Evolutionary conservation across 2,329 filamentous ascomycete genomes (phyloP).

Genomic region (Epichloe baconii): DNA sequence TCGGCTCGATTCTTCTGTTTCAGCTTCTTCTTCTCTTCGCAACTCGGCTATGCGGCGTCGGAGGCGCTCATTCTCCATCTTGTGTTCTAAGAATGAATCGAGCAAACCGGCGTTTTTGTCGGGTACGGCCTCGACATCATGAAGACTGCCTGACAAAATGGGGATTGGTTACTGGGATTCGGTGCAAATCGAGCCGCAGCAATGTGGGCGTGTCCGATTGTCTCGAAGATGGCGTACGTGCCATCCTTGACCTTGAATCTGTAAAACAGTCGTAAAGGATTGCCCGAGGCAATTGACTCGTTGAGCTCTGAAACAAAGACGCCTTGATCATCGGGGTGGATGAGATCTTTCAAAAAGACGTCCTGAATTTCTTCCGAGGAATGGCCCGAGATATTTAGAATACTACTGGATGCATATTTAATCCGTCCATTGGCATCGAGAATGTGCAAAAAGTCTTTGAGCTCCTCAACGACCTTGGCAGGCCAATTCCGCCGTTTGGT

Average conservation of each 20-base stretch:
- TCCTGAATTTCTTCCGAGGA: constrained; percentile 57
- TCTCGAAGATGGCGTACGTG: constrained; percentile 70
- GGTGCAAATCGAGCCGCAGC: constrained; percentile 52
- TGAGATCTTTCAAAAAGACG: constrained; percentile 64
- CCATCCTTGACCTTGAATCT: constrained; percentile 65
- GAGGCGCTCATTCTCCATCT: constrained; percentile 87
- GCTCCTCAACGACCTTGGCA: constrained; percentile 75
- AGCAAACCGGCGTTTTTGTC: constrained; percentile 74
- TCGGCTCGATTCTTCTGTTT: constrained; percentile 52
- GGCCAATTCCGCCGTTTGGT: constrained; percentile 64
- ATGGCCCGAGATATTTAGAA: constrained; percentile 64
- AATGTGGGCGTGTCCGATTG: constrained; percentile 85
- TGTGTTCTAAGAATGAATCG: constrained; percentile 91
- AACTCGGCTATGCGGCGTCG: constrained; percentile 74
- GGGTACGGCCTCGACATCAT: constrained; percentile 87
- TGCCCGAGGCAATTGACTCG: constrained; percentile 73
- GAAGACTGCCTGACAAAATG: constrained; percentile 79
- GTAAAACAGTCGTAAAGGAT: constrained; percentile 72
- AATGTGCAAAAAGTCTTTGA: constrained; percentile 81
- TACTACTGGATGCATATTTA: constrained; percentile 73
- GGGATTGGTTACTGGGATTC: constrained; percentile 49
- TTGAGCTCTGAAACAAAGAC: constrained; percentile 82
- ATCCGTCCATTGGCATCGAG: constrained; percentile 75
- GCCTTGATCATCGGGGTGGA: constrained; percentile 74
- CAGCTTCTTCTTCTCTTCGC: constrained; percentile 73